Evolutionary conservation across 2,329 filamentous ascomycete species (phyloP).

Genomic region (Trichoderma guizhouense): DNA sequence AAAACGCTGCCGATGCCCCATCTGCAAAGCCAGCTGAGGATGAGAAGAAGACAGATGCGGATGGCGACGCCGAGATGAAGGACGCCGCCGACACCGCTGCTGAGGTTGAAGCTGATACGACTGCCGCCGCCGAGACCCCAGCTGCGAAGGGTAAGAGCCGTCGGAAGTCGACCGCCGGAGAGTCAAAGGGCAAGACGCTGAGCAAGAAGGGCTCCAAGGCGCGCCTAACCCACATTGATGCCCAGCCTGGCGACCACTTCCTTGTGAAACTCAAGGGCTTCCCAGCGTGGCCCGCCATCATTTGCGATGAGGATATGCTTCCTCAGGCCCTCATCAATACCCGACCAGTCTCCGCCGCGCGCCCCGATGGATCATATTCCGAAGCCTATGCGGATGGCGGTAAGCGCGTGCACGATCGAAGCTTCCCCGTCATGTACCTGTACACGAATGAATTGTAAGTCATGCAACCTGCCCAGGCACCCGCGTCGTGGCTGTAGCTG

Average conservation of each 20-base stretch:
- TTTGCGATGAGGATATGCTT: constrained; percentile 93
- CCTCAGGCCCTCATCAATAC: constrained; percentile 71
- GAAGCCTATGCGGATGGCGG: constrained; percentile 85
- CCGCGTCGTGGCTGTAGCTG: constrained; percentile 17
- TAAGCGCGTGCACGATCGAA: constrained; percentile 79
- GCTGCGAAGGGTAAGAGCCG: constrained; percentile 46
- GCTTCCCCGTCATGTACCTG: constrained; percentile 93
- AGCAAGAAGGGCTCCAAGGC: constrained; percentile 81
- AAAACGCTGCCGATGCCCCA: constrained; percentile 31
- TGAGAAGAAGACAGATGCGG: constrained; percentile 27
- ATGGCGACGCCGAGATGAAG: constrained; percentile 54
- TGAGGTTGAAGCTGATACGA: constrained; percentile 27
- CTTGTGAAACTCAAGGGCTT: constrained; percentile 93
- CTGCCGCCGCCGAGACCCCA: constrained; percentile 29
- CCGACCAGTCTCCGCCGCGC: constrained; percentile 79
- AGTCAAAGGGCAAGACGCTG: constrained; percentile 73
- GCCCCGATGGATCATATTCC: constrained; percentile 79
- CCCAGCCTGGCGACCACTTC: constrained; percentile 86
- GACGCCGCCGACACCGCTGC: constrained; percentile 33
- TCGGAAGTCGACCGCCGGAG: constrained; percentile 70
- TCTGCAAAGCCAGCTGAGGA: constrained; percentile 29
- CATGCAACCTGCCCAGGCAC: background rate
- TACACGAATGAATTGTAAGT: constrained; percentile 96
- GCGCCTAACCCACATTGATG: constrained; percentile 69
- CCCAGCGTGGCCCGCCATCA: constrained; percentile 89